Percentiles rank a stretch among this genome's conserved stretches.
phyloP scores from a whole-genome alignment of 1,284 basidiomycete species.

The Stereum hirsutum region DNA sequence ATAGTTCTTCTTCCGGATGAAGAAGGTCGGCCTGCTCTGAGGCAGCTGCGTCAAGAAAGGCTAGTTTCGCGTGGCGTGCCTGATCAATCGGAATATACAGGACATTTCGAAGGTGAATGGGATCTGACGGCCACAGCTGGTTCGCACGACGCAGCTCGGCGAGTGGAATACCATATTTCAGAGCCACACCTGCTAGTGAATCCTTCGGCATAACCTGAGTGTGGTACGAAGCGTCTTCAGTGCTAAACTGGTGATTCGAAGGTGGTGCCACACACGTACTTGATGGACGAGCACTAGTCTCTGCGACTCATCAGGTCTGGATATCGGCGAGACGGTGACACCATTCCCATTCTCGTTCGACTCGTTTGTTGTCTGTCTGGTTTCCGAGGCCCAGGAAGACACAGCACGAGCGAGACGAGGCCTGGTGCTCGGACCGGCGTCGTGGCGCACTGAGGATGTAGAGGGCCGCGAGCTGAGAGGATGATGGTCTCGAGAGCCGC shows the following conservation, averaged over 20 bases:
- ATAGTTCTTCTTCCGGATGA: too few relatives aligned
- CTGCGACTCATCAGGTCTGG: slow-evolving; percentile 26
- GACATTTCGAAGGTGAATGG: slow-evolving; percentile 76
- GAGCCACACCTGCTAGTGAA: slow-evolving; percentile 75
- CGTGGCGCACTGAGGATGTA: slow-evolving; percentile 8
- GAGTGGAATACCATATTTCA: slow-evolving; percentile 80
- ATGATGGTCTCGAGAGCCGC: slow-evolving; percentile 9
- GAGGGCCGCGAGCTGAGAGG: slow-evolving; percentile 2
- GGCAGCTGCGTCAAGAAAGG: slow-evolving; percentile 1
- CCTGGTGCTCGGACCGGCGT: slow-evolving; percentile 26
- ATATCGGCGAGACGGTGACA: too few relatives aligned
- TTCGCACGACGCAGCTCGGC: slow-evolving; percentile 80
- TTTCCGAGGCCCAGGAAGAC: slow-evolving; percentile 2
- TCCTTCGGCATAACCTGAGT: slow-evolving; percentile 69
- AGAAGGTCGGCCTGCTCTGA: background rate
- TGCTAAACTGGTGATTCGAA: background rate
- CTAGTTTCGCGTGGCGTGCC: slow-evolving; percentile 20
- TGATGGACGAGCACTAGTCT: slow-evolving; percentile 47
- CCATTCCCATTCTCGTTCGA: too few relatives aligned
- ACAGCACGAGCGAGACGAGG: slow-evolving; percentile 19
- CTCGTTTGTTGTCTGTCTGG: too few relatives aligned
- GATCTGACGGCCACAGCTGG: slow-evolving; percentile 85
- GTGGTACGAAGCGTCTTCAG: background rate
- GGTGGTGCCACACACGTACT: slow-evolving; percentile 21
- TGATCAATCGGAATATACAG: slow-evolving; percentile 69